Evolutionary conservation across 768 basidiomycete genomes (phyloP).

Genomic region (Panaeolus cyanescens): DNA sequence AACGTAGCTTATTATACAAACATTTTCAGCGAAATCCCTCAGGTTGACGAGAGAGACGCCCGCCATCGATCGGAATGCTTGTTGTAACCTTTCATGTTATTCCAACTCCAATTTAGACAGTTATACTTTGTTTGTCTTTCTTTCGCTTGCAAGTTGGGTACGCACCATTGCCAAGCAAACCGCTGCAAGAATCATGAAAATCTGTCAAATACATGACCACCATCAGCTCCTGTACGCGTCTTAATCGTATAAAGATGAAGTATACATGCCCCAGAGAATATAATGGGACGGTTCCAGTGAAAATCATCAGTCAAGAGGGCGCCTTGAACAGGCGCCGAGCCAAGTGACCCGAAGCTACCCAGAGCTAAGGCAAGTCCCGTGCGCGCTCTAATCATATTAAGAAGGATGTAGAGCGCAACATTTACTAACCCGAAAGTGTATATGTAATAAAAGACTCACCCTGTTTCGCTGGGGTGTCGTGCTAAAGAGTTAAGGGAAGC

Average conservation of each 20-base stretch:
- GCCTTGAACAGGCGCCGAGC: slow-evolving; percentile 35
- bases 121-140: neutral
- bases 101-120: too few species aligned
- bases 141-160: neutral
- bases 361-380: slow-evolving; percentile 32
- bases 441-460: slow-evolving; percentile 24
- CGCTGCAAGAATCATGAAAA: too few species aligned
- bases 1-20: too few species aligned
- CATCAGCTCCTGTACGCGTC: neutral
- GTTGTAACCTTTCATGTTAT: too few species aligned
- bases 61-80: too few species aligned
- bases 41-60: too few species aligned
- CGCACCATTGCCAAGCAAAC: neutral
- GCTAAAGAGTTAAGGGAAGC: slow-evolving; percentile 31
- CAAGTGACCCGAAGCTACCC: slow-evolving; percentile 29
- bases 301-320: slow-evolving; percentile 26
- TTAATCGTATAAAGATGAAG: neutral
- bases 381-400: slow-evolving; percentile 27
- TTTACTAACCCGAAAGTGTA: too few species aligned
- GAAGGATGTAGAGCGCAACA: too few species aligned
- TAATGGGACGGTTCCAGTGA: slow-evolving; percentile 30
- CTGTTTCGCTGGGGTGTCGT: slow-evolving; percentile 32
- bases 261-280: slow-evolving; percentile 33
- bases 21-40: too few species aligned
- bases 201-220: too few species aligned